These are phyloP conservation scores for Sclerotinia trifoliorum DNA, from an alignment of 2,329 filamentous ascomycete genomes.

Conservation along the genomic window DNA sequence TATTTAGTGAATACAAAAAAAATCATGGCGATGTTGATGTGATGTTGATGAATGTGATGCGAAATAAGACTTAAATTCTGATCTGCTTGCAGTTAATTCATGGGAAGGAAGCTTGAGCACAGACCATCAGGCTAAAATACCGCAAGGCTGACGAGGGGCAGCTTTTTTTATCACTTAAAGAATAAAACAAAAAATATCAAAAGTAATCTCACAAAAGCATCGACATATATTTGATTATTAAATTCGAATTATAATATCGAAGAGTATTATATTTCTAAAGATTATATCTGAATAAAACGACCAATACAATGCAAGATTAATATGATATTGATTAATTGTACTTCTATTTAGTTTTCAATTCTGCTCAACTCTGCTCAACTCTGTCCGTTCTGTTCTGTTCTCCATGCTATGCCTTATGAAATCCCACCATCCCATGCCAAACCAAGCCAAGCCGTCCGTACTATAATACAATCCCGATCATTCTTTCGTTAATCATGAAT, in stretches of 20 bases:
- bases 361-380: too few species aligned
- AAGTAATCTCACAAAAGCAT: too few species aligned
- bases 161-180: background rate
- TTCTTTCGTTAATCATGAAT: background rate
- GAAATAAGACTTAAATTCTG: too few species aligned
- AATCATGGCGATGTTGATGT: background rate
- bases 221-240: too few species aligned
- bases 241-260: too few species aligned
- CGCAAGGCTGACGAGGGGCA: slow-evolving; percentile 3
- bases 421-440: background rate
- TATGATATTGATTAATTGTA: background rate
- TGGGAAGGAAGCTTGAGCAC: slow-evolving; percentile 11
- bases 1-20: background rate
- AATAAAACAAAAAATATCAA: too few species aligned
- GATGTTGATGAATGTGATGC: background rate
- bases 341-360: background rate
- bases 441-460: background rate
- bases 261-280: too few species aligned
- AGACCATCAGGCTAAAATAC: background rate
- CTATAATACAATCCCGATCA: background rate
- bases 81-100: background rate
- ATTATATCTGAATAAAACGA: background rate
- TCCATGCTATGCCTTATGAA: background rate
- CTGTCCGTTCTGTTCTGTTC: background rate
- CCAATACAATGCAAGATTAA: background rate